Evolutionary conservation across 163 green algal species (phyloP), one percentile per base, ranked within the genome.

Genomic region (Smithsoniella earleae): DNA sequence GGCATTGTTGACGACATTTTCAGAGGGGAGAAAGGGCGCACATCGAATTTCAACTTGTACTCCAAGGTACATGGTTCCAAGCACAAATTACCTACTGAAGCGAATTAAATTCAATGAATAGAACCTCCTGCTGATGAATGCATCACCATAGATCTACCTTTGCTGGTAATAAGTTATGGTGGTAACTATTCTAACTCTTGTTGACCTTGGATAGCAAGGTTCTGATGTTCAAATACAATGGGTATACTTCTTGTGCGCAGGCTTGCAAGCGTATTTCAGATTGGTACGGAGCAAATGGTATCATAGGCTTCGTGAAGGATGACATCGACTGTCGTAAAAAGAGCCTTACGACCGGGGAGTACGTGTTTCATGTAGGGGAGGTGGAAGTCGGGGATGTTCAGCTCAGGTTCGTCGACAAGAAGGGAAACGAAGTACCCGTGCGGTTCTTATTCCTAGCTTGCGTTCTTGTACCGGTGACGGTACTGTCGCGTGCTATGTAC

Each of bases 391-490:
- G 58, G 18, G 58, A 69, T 13, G 58, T 69, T 20, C 6, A 31
- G 25, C 58, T 69, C 58, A 30, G 58, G 4, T 69, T 69, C 20
- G 58, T 69, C 5, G 58, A 69, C 58, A 69, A 69, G 58, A 69
- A 69, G 34, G 58, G 58, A 18, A 69, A 69, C 27, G 58, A 69
- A 69, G 34, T 69, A 49, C 40, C 40, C 10, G 13, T 13, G 40
- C 10, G 40, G 40, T 49, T 49, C 40, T 49, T 10, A 49, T 49
- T 49, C 40, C 10, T 13, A 49, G 40, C 40, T 13, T 49, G 40
- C 40, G 13, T 49, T n/a, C n/a, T n/a, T n/a, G n/a, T n/a, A n/a
- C n/a, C n/a, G 40, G 10, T 49, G 40, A 49, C 40, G 13, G 10
- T 49, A 13, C 10, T 49, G 10, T 13, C 40, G 40, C 13, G 40